Evolutionary conservation across 1,284 basidiomycete species (phyloP), one percentile per base, ranked within the genome.

Genomic region (Ceratobasidium sp.): DNA sequence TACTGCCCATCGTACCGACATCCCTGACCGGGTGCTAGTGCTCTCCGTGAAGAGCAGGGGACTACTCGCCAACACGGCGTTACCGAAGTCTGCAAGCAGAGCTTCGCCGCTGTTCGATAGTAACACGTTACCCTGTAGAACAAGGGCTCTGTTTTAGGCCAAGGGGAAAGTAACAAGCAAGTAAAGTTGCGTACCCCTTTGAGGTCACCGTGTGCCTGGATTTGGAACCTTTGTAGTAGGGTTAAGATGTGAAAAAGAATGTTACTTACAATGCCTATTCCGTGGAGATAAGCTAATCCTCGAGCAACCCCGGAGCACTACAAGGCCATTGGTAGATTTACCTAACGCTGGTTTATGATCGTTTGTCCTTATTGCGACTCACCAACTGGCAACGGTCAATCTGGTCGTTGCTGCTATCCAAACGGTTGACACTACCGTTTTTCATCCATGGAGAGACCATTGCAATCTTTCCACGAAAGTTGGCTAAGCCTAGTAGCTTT

Each of bases 241-340:
- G 9, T 49, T 18, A 9, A n/a, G n/a, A n/a, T n/a, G 46, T 49
- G 33, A 10, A 58, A 23, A 2, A 28, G n/a, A 1, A 55, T 1
- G 5, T 26, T 23, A 53, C 67, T 33, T 28, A 69, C 67, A 6
- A 69, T 69, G 12, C 26, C 26, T 12, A 28, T 44, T 13, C 7
- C 15, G 39, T 69, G 67, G 6, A 69, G 18, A 55, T 69, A 69
- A 3, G 44, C 12, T 28, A 69, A 10, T n/a, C 67, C 67, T 18
- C 28, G 26, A 49, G 67, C 51, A 28, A 55, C 33, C 39, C 55
- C 46, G 20, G n/a, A 26, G n/a, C 46, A 69, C 67, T 69, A 55
- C 12, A n/a, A 12, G 2, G 23, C 15, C 40, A 33, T 1, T 1
- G 13, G 15, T 55, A 53, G 3, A 7, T 49, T 28, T 2, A 40